Percentiles rank a stretch among this genome's conserved stretches.
Evolutionary conservation across 768 basidiomycete species (phyloP).

Genomic region (Terana coerulea): DNA sequence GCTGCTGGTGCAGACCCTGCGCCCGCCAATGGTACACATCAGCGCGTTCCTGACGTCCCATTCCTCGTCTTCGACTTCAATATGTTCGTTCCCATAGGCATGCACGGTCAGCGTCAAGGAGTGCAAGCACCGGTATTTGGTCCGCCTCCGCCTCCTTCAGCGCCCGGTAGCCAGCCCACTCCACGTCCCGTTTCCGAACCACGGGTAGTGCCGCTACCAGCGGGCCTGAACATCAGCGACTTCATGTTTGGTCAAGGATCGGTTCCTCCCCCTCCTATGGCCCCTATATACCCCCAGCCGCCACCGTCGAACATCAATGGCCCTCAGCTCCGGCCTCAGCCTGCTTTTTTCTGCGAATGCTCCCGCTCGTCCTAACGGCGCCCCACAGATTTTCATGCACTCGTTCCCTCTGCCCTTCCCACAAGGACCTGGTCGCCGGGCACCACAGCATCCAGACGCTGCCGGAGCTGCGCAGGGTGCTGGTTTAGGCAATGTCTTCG

Average conservation of each 20-base stretch:
- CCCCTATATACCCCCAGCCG: no score
- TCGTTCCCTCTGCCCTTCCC: no score
- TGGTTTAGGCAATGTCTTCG: background rate
- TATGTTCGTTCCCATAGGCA: conserved; percentile 18
- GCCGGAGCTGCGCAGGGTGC: background rate
- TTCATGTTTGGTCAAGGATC: no score
- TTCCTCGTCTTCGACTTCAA: conserved; percentile 20
- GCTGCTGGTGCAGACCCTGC: background rate
- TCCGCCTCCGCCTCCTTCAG: conserved; percentile 10
- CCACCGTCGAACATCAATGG: no score
- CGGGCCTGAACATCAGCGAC: background rate
- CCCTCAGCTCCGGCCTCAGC: no score
- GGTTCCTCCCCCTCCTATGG: no score
- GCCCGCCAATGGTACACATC: background rate
- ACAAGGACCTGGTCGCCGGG: no score
- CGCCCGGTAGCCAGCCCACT: no score
- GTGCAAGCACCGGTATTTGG: conserved; percentile 7
- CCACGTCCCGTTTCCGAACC: background rate
- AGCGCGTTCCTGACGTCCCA: background rate
- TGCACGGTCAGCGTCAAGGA: conserved; percentile 15
- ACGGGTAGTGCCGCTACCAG: background rate
- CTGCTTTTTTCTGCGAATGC: no score
- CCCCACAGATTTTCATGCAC: no score
- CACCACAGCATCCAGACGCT: background rate
- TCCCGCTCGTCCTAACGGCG: no score